Base-by-base conservation (phyloP, 768 basidiomycete genomes). In the Trametopsis cervina region DNA sequence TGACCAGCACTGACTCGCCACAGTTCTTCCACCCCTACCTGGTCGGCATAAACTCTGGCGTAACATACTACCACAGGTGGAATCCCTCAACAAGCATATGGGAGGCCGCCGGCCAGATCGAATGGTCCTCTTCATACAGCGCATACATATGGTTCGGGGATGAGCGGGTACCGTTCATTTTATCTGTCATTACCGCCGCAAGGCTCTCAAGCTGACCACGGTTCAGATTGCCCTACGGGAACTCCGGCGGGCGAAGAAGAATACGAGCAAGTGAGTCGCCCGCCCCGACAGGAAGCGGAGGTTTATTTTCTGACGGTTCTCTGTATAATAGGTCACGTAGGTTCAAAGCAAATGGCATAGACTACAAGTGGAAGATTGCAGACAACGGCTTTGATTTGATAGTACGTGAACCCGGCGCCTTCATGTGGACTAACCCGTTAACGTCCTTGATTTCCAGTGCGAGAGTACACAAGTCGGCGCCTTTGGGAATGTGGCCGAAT, bases 291-390 rank as follows among this genome's bases (percentile, higher is more conserved):
- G n/a, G 12, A 24, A 18, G 33, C n/a, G n/a, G 13, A 29, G 42
- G 18, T n/a, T n/a, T 29, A 26, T 13, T 3, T 9, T 46, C 29
- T 24, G 45, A 21, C 44, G 12, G 4, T 15, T 41, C 25, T 12
- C 44, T 44, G 21, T 38, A 11, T 18, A 25, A 24, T 40, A 77
- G 78, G 48, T 80, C 78, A 10, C 73, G 78, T 49, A 63, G 78
- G 22, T 80, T 80, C 65, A 78, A 73, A 54, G 74, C 62, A 11
- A 62, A 59, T 4, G 70, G 70, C 29, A 57, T 64, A 23, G 73
- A 75, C 54, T 80, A 80, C 65, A 80, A 79, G 53, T 80, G 78
- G 78, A 80, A 76, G 60, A 60, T 71, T 29, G 59, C 60, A 42
- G 69, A 71, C 37, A 70, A 73, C 43, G 67, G 66, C 42, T 50